Evolutionary conservation across 345 rosid genomes (phyloP), one percentile per base, ranked within the genome.

Genomic region (Tarenaya hassleriana): DNA sequence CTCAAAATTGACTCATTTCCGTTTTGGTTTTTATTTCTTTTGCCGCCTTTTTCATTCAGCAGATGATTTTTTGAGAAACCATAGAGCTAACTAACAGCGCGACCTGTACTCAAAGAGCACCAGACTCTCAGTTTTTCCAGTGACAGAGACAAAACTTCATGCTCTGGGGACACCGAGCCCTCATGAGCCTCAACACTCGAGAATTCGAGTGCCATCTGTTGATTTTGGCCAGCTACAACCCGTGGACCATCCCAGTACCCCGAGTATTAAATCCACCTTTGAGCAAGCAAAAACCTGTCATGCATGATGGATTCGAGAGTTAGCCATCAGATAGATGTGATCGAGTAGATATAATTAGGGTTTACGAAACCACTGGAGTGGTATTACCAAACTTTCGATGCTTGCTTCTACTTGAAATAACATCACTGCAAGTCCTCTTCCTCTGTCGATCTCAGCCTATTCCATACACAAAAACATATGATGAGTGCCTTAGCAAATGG

Each of bases 171-270:
- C 56, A 19, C 29, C 3, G 47, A 47, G 29, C 38, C 52, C 19
- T 56, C 50, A 60, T 19, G 18, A 44, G 50, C 19, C 34, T 76
- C 72, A 84, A 69, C 90, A 87, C 67, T 83, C 95, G 65, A 73
- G 86, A 64, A 69, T 49, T 50, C 37, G 83, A 53, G 67, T 58
- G 52, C 60, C 64, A 51, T 70, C 80, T 15, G 18, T 47, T 31
- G 76, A 77, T 77, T 70, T 67, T 24, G 94, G 87, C 96, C 91
- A 84, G 73, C 92, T 91, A 77, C 98, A 92, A 43, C 96, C 98
- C 15, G 75, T 79, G 16, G 90, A 87, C 92, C 96, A 92, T 61
- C 89, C 88, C 70, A 92, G 67, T 38, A 92, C 96, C 64, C 98
- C 98, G 17, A 69, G 66, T 63, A 92, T 74, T 52, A 77, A 61